Evolutionary conservation across 305 asterid species (phyloP).

Genomic region (Solanum hybrid): DNA sequence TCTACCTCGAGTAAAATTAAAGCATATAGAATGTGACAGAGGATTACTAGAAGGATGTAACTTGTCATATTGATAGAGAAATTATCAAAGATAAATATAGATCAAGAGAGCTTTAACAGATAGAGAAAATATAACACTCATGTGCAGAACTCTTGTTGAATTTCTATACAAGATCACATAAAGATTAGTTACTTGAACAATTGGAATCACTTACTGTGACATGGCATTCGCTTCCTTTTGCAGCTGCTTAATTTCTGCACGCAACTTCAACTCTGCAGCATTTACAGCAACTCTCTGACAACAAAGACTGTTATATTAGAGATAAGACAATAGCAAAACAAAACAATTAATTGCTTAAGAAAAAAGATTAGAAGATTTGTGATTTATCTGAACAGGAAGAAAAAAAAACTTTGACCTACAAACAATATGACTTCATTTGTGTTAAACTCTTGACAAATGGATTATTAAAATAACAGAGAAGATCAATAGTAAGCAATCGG

Average conservation of each 20-base stretch:
- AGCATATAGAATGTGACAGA: background rate
- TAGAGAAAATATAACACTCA: background rate
- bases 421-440: background rate
- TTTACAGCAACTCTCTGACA: conserved; percentile 43
- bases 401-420: background rate
- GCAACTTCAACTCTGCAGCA: conserved; percentile 23
- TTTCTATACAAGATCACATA: background rate
- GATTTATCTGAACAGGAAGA: background rate
- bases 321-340: background rate
- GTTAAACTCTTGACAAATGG: background rate
- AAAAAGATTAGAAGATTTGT: background rate
- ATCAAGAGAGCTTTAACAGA: background rate
- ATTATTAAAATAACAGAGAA: background rate
- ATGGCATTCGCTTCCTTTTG: conserved; percentile 66
- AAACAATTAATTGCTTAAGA: background rate
- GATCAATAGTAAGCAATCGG: background rate
- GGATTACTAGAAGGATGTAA: background rate
- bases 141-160: background rate
- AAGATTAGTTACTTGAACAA: background rate
- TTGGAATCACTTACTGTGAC: conserved; percentile 51
- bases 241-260: conserved; percentile 67
- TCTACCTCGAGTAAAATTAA: background rate
- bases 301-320: background rate
- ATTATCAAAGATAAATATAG: background rate
- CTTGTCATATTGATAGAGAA: background rate